phyloP scores from a whole-genome alignment of 2,329 filamentous ascomycete species.

The Fusarium sp. region DNA sequence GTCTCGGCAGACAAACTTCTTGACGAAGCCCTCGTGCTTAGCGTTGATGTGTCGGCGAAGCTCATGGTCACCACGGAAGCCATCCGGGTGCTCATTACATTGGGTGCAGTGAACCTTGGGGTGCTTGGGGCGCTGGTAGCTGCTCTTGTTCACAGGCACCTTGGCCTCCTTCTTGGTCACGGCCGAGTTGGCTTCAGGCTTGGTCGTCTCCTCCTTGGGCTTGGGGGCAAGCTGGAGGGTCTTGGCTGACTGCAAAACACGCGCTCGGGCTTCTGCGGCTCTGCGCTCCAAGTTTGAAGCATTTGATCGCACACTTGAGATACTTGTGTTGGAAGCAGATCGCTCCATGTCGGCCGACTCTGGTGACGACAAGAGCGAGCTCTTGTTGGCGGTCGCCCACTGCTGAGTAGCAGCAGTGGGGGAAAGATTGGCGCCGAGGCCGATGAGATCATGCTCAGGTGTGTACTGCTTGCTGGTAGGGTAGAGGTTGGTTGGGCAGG shows the following conservation, averaged over 20 bases:
- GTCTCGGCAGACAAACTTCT: constrained; percentile 66
- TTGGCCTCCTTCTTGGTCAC: constrained; percentile 53
- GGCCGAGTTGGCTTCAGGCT: constrained; percentile 2
- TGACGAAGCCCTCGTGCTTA: constrained; percentile 67
- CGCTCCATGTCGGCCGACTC: constrained; percentile 56
- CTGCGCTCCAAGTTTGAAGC: constrained; percentile 55
- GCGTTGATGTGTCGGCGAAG: constrained; percentile 70
- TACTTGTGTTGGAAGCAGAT: constrained; percentile 56
- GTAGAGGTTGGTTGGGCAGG: constrained; percentile 27
- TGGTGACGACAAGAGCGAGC: constrained; percentile 41
- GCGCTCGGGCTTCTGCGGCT: constrained; percentile 57
- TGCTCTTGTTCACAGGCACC: constrained; percentile 52
- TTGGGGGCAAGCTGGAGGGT: constrained; percentile 56
- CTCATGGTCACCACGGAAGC: constrained; percentile 88
- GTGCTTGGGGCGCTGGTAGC: constrained; percentile 69
- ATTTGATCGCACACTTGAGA: constrained; percentile 54
- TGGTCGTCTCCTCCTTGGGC: constrained; percentile 42
- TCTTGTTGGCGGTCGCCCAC: constrained; percentile 46
- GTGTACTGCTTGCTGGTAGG: constrained; percentile 44
- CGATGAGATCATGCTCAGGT: constrained; percentile 47
- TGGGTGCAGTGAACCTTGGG: constrained; percentile 73
- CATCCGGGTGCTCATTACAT: constrained; percentile 76
- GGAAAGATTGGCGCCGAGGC: constrained; percentile 51
- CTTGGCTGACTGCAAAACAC: constrained; percentile 55
- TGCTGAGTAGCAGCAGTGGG: constrained; percentile 33